Percentiles rank a stretch among this genome's conserved stretches.
Evolutionary conservation across 805 yeast species (phyloP).

Genomic region (Metschnikowia lachancei): DNA sequence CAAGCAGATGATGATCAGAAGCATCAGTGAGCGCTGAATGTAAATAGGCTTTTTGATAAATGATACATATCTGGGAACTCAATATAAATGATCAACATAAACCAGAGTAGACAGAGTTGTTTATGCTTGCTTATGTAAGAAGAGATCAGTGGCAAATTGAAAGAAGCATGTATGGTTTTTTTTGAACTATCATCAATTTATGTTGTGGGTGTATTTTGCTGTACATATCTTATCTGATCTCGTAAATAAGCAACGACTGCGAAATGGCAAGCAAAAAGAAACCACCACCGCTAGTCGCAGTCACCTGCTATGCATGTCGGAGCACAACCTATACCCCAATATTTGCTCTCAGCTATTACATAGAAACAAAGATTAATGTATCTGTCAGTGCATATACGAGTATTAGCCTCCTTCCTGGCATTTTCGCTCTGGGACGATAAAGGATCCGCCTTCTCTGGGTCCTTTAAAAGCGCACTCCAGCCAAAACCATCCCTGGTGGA

Average conservation of each 20-base stretch:
- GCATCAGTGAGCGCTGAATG: conserved; percentile 31
- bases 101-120: too few species aligned
- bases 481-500: conserved; percentile 3
- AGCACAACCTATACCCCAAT: not conserved
- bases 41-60: not conserved
- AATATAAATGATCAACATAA: not conserved
- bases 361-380: not conserved
- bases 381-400: conserved; percentile 9
- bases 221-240: not conserved
- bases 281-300: not conserved
- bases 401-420: conserved; percentile 10
- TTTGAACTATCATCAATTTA: too few species aligned
- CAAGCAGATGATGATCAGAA: conserved; percentile 65
- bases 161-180: too few species aligned
- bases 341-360: not conserved
- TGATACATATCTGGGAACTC: not conserved
- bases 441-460: not conserved
- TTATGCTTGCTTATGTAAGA: not conserved
- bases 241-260: not conserved
- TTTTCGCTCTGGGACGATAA: conserved; percentile 1
- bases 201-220: too few species aligned
- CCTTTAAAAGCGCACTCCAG: not conserved
- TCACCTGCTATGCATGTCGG: not conserved
- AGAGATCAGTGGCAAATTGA: too few species aligned
- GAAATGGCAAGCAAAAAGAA: not conserved